A percentile compares a stretch with the other conserved stretches of the same genome.
Evolutionary conservation across 306 rosid genomes (phyloP).

Genomic region (Carpinus viminea): DNA sequence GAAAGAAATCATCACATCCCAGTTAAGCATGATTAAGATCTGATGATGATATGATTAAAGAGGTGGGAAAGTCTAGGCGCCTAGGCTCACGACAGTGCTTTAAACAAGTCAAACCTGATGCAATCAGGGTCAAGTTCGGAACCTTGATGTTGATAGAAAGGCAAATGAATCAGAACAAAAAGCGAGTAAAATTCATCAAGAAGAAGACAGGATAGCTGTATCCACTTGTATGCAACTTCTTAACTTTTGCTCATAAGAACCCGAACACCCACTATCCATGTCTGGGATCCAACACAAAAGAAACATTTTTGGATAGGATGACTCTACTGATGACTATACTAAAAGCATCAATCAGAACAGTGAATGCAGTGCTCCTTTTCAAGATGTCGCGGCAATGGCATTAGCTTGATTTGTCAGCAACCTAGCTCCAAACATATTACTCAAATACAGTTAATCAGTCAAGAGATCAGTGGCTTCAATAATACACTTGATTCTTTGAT

Average conservation of each 20-base stretch:
- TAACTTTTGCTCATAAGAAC: conserved; percentile 65
- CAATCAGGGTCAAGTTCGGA: conserved; percentile 45
- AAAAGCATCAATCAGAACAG: conserved; percentile 44
- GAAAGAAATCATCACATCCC: not conserved
- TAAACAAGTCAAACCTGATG: conserved; percentile 41
- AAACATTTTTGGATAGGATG: conserved; percentile 36
- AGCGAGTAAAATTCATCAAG: conserved; percentile 52
- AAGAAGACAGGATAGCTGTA: conserved; percentile 70
- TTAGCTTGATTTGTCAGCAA: conserved; percentile 61
- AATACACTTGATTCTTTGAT: conserved; percentile 49
- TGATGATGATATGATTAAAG: too few species aligned
- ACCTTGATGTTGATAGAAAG: conserved; percentile 59
- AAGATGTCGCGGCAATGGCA: conserved; percentile 37
- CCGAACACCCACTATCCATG: conserved; percentile 77
- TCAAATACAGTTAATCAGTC: conserved; percentile 43
- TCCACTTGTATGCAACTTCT: conserved; percentile 72
- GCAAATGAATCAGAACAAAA: conserved; percentile 96
- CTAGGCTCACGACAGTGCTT: not conserved
- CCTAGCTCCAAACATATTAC: conserved; percentile 41
- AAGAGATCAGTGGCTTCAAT: conserved; percentile 31
- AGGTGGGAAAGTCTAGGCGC: too few species aligned
- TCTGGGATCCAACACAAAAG: conserved; percentile 38
- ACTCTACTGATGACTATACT: conserved; percentile 21
- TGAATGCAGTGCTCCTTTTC: conserved; percentile 39
- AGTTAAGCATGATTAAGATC: not conserved